phyloP scores from a whole-genome alignment of 345 rosid genomes.

The Corymbia maculata region DNA sequence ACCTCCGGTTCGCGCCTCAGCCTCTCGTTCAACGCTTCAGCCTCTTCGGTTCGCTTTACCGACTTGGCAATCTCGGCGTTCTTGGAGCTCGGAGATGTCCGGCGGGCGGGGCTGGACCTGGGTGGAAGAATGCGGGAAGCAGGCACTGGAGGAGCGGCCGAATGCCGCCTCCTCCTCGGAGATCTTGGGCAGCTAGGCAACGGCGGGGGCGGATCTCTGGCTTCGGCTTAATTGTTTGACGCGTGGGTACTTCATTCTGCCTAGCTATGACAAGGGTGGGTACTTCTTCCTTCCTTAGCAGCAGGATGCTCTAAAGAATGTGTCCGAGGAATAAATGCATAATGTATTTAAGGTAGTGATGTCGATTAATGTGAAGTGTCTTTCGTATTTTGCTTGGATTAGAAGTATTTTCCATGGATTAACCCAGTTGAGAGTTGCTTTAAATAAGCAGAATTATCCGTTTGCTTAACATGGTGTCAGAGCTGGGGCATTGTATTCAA shows the following conservation, averaged over 20 bases:
- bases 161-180: no score
- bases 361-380: not conserved
- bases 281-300: conserved; percentile 85
- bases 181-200: no score
- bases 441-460: not conserved
- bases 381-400: not conserved
- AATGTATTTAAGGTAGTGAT: conserved; percentile 66
- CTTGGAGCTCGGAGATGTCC: not conserved
- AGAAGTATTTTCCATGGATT: not conserved
- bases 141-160: no score
- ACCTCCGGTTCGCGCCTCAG: not conserved
- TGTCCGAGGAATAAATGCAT: conserved; percentile 34
- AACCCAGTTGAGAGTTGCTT: not conserved
- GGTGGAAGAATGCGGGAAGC: no score
- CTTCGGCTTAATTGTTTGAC: no score
- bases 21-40: not conserved
- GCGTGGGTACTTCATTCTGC: not conserved
- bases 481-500: not conserved
- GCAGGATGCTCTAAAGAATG: conserved; percentile 49
- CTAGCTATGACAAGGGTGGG: conserved; percentile 84
- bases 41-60: not conserved
- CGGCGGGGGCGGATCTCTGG: no score
- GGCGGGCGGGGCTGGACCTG: no score
- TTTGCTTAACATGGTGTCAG: not conserved
- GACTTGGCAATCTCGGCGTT: not conserved